phyloP scores from a whole-genome alignment of 208 protist species.

The Trypanosomatidae sp. region DNA sequence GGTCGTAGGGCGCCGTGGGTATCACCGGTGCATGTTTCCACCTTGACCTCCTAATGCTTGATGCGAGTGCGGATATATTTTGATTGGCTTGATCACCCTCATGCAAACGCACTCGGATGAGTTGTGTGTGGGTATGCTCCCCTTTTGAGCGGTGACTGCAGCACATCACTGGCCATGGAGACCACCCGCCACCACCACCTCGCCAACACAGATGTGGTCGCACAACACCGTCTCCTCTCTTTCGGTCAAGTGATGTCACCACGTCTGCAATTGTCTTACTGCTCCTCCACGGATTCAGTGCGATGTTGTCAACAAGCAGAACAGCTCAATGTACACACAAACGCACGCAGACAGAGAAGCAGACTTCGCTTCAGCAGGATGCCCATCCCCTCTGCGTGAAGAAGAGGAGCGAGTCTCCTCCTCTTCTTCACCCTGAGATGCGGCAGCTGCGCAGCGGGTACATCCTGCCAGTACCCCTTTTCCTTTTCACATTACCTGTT shows the following conservation, averaged over 20 bases:
- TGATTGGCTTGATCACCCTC: too few species aligned
- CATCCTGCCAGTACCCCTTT: not conserved
- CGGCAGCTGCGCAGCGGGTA: not conserved
- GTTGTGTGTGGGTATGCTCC: not conserved
- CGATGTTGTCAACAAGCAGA: not conserved
- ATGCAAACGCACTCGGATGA: not conserved
- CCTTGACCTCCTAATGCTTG: not conserved
- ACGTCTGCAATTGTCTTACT: not conserved
- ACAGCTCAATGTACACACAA: not conserved
- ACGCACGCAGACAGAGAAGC: not conserved
- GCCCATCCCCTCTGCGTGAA: not conserved
- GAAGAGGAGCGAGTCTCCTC: not conserved
- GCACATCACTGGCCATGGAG: not conserved
- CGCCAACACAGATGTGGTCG: not conserved
- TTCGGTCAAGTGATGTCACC: not conserved
- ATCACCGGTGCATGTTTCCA: not conserved
- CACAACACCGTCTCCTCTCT: not conserved
- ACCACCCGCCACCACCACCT: not conserved
- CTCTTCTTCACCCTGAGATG: not conserved
- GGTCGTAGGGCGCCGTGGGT: not conserved
- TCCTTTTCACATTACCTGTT: slow-evolving; percentile 6
- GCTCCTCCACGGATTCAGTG: not conserved
- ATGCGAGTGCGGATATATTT: too few species aligned
- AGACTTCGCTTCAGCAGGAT: not conserved
- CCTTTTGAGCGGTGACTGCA: not conserved